phyloP scores from a whole-genome alignment of 139 green algal genomes.

The Yamagishiella unicocca region DNA sequence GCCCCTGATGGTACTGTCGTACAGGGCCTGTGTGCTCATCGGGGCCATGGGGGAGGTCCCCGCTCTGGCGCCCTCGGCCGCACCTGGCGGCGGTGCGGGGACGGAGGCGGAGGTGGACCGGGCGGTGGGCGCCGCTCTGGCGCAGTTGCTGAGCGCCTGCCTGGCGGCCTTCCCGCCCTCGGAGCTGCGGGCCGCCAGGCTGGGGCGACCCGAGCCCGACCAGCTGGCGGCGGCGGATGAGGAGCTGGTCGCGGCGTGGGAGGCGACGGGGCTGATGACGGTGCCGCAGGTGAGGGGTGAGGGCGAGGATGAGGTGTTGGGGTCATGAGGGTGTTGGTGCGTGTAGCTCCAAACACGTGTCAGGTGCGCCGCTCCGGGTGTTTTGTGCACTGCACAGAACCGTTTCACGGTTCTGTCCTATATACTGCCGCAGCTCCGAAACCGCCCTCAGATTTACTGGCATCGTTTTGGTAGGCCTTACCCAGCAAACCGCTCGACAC shows the following conservation, averaged over 20 bases:
- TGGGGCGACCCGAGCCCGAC: not conserved
- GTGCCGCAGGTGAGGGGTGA: constrained; percentile 20
- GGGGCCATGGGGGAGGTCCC: not conserved
- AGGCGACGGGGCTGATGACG: not conserved
- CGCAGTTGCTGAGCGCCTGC: not conserved
- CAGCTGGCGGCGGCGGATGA: constrained; percentile 1
- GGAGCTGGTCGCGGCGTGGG: constrained; percentile 1
- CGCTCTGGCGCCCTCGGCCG: not conserved
- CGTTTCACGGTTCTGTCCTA: too few relatives aligned
- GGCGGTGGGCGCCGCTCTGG: not conserved
- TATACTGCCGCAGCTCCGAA: too few relatives aligned
- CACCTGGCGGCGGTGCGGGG: too few relatives aligned
- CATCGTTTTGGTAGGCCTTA: too few relatives aligned
- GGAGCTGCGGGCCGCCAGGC: not conserved
- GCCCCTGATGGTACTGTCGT: too few relatives aligned
- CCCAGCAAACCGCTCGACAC: too few relatives aligned
- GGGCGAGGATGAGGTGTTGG: too few relatives aligned
- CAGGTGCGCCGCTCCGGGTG: too few relatives aligned
- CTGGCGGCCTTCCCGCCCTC: not conserved
- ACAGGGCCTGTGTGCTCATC: constrained; percentile 25
- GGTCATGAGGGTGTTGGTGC: too few relatives aligned
- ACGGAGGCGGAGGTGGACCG: not conserved
- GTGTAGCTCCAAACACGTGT: too few relatives aligned
- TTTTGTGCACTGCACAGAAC: too few relatives aligned
- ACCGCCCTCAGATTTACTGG: too few relatives aligned